Percentiles rank a stretch among this genome's conserved stretches.
phyloP scores from a whole-genome alignment of 2,329 filamentous ascomycete species.

The Ophiostoma sp. region DNA sequence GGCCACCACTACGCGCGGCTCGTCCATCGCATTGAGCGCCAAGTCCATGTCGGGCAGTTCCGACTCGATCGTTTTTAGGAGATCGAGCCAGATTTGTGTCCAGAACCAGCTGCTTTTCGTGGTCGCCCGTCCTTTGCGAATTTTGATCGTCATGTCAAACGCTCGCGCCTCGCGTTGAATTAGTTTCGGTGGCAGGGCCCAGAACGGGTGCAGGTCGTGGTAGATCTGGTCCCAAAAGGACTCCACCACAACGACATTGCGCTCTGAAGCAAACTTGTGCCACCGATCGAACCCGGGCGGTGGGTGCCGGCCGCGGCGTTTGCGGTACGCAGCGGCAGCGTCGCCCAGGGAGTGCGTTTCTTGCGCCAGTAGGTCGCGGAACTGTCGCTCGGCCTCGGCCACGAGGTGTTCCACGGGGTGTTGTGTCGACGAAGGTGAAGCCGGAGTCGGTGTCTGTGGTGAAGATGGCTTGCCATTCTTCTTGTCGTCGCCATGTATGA shows the following conservation, averaged over 20 bases:
- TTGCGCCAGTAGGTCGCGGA: constrained; percentile 44
- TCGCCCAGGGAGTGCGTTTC: constrained; percentile 51
- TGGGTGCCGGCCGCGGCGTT: constrained; percentile 58
- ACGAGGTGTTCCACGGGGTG: constrained; percentile 57
- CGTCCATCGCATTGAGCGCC: constrained; percentile 66
- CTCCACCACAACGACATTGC: constrained; percentile 59
- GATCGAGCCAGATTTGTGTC: constrained; percentile 57
- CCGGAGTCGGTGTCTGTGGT: no score
- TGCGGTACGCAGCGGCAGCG: constrained; percentile 57
- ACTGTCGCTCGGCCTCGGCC: constrained; percentile 46
- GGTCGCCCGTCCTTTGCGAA: constrained; percentile 55
- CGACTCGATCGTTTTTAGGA: constrained; percentile 55
- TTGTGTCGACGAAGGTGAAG: not conserved
- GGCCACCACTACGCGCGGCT: constrained; percentile 63
- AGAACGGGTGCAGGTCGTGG: constrained; percentile 62
- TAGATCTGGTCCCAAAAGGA: constrained; percentile 66
- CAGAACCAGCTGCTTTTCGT: constrained; percentile 58
- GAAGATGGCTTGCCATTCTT: not conserved
- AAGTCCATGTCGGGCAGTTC: constrained; percentile 67
- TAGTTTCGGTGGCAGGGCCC: constrained; percentile 46
- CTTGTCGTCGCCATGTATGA: not conserved
- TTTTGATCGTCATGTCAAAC: constrained; percentile 62
- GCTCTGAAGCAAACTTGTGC: constrained; percentile 54
- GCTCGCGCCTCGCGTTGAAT: constrained; percentile 55
- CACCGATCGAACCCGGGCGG: constrained; percentile 65